These are phyloP conservation scores for Bacidia rubella DNA, from an alignment of 495 filamentous ascomycete species.

Conservation along the genomic window DNA sequence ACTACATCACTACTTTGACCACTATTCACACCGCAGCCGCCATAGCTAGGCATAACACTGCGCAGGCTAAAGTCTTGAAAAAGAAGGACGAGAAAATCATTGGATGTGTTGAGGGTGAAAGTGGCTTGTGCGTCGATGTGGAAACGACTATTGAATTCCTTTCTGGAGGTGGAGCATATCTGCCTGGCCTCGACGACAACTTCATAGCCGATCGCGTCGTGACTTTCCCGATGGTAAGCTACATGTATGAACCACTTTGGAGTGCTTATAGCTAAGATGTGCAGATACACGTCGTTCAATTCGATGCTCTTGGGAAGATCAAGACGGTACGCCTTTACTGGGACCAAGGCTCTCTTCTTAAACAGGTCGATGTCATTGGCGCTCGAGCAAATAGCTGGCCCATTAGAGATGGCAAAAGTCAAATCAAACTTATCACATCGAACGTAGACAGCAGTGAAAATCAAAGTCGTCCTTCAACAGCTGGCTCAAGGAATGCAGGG, in stretches of 20 bases:
- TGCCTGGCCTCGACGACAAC: slow-evolving; percentile 87
- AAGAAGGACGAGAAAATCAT: slow-evolving; percentile 73
- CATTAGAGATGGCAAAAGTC: slow-evolving; percentile 78
- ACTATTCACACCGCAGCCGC: slow-evolving; percentile 51
- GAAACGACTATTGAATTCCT: slow-evolving; percentile 77
- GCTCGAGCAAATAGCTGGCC: slow-evolving; percentile 82
- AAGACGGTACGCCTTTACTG: slow-evolving; percentile 75
- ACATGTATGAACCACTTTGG: not conserved
- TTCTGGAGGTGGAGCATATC: slow-evolving; percentile 68
- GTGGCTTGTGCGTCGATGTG: slow-evolving; percentile 59
- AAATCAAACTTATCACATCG: slow-evolving; percentile 55
- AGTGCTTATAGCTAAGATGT: slow-evolving; percentile 3
- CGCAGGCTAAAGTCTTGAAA: slow-evolving; percentile 46
- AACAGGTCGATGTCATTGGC: slow-evolving; percentile 88
- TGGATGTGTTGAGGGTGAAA: slow-evolving; percentile 52
- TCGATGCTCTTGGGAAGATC: slow-evolving; percentile 64
- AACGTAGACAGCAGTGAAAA: slow-evolving; percentile 21
- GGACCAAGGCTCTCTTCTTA: slow-evolving; percentile 89
- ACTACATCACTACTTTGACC: slow-evolving; percentile 86
- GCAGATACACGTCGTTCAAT: slow-evolving; percentile 82
- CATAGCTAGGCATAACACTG: slow-evolving; percentile 64
- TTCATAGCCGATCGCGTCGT: slow-evolving; percentile 76
- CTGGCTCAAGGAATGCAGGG: slow-evolving; percentile 19
- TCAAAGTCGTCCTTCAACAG: slow-evolving; percentile 4
- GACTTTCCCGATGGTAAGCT: slow-evolving; percentile 67